phyloP scores from a whole-genome alignment of 306 rosid genomes.

The Ziziphus jujuba region DNA sequence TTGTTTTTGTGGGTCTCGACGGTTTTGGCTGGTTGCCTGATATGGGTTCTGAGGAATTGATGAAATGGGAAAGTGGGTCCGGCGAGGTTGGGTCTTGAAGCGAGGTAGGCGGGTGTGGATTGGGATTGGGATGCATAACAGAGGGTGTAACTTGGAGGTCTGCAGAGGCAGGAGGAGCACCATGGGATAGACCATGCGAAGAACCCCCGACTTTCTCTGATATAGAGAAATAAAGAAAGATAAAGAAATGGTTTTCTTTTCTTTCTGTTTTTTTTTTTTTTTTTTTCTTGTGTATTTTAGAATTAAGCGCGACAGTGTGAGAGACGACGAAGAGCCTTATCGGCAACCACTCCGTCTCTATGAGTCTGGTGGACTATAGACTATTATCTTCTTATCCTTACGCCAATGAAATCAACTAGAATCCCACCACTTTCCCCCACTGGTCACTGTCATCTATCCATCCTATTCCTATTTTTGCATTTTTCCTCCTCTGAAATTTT shows the following conservation, averaged over 20 bases:
- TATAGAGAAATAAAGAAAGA: constrained; percentile 5
- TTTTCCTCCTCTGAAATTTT: too few species aligned
- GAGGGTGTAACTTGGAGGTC: constrained; percentile 27
- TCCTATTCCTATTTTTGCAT: too few species aligned
- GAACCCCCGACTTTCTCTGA: not conserved
- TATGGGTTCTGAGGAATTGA: constrained; percentile 41
- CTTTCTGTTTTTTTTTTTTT: too few species aligned
- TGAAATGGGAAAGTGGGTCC: constrained; percentile 19
- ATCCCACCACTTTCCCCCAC: not conserved
- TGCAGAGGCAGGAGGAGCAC: constrained; percentile 37
- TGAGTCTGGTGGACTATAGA: not conserved
- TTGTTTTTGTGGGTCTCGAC: constrained; percentile 19
- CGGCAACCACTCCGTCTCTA: not conserved
- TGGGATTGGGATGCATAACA: constrained; percentile 16
- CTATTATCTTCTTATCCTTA: constrained; percentile 16
- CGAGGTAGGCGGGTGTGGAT: constrained; percentile 31
- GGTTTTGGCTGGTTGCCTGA: constrained; percentile 29
- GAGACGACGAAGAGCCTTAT: constrained; percentile 12
- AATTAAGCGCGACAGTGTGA: not conserved
- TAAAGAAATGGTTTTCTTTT: not conserved
- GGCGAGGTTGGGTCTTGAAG: constrained; percentile 31
- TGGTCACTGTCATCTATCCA: too few species aligned
- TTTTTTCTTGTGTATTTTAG: too few species aligned
- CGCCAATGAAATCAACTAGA: not conserved
- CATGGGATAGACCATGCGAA: constrained; percentile 36